A percentile compares a stretch with the other conserved stretches of the same genome.
phyloP scores from a whole-genome alignment of 2,329 filamentous ascomycete species.

The Lachnellula hyalina region DNA sequence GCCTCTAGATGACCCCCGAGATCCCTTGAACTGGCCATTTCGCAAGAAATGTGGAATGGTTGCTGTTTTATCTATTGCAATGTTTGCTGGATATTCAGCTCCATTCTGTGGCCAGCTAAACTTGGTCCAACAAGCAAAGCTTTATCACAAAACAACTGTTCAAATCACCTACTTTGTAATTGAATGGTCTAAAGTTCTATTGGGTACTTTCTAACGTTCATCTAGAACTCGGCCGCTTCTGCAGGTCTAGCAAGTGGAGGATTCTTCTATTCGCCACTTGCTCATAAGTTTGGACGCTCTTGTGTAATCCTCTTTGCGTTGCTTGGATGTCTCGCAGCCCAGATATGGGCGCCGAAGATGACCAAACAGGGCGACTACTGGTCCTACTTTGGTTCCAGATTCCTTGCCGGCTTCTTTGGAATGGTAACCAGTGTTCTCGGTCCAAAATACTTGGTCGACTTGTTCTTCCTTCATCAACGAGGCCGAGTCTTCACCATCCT shows the following conservation, averaged over 20 bases:
- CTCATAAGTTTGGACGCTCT: slow-evolving; percentile 33
- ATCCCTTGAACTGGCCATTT: slow-evolving; percentile 37
- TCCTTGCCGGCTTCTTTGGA: slow-evolving; percentile 38
- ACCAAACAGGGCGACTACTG: slow-evolving; percentile 31
- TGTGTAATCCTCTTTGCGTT: slow-evolving; percentile 37
- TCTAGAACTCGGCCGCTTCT: slow-evolving; percentile 34
- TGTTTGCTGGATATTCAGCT: slow-evolving; percentile 10
- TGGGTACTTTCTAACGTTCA: background rate
- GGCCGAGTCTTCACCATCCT: slow-evolving; percentile 36
- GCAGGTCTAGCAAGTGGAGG: slow-evolving; percentile 36
- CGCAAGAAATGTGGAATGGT: slow-evolving; percentile 13
- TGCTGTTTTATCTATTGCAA: slow-evolving; percentile 10
- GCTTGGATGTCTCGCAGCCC: slow-evolving; percentile 31
- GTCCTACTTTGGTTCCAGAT: slow-evolving; percentile 29
- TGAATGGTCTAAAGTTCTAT: background rate
- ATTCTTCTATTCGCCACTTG: slow-evolving; percentile 36
- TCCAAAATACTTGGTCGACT: slow-evolving; percentile 36
- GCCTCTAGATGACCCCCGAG: slow-evolving; percentile 43
- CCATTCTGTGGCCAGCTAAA: slow-evolving; percentile 12
- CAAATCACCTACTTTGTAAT: slow-evolving; percentile 16
- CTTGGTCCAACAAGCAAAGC: slow-evolving; percentile 7
- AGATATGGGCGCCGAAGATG: slow-evolving; percentile 37
- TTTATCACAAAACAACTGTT: slow-evolving; percentile 10
- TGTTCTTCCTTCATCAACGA: slow-evolving; percentile 40
- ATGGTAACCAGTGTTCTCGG: slow-evolving; percentile 36